These are phyloP conservation scores for Phaeodactylum tricornutum DNA, from an alignment of 108 stramenopile genomes.

Conservation along the genomic window DNA sequence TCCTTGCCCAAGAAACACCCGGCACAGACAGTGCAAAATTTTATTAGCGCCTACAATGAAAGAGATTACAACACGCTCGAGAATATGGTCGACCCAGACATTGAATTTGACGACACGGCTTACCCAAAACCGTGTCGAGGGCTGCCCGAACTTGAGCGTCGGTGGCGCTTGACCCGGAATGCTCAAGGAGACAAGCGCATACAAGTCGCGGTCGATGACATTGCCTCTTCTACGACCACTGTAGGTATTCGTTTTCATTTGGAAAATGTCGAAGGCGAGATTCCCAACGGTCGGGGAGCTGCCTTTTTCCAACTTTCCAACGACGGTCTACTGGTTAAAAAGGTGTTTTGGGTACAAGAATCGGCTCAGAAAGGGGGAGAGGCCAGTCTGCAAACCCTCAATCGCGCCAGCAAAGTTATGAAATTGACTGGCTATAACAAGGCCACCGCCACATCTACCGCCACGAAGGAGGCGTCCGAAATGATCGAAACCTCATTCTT, in stretches of 20 bases:
- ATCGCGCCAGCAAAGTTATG: constrained; percentile 9
- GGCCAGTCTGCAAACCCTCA: constrained; percentile 15
- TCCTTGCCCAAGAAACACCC: too few species aligned
- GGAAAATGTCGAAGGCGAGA: constrained; percentile 29
- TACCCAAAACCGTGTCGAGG: constrained; percentile 38
- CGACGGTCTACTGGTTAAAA: neutral
- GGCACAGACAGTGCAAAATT: too few species aligned
- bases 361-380: constrained; percentile 13
- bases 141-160: constrained; percentile 26
- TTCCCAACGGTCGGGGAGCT: constrained; percentile 1
- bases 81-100: constrained; percentile 16
- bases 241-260: constrained; percentile 73
- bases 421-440: neutral
- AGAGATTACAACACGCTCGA: too few species aligned
- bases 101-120: constrained; percentile 50
- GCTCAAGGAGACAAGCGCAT: constrained; percentile 38
- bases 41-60: too few species aligned
- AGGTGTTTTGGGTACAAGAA: constrained; percentile 5
- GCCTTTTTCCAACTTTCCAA: constrained; percentile 4
- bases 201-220: neutral
- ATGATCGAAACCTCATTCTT: neutral
- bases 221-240: neutral
- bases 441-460: neutral
- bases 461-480: neutral
- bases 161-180: constrained; percentile 31